Base-by-base conservation (phyloP, 139 green algal species). In the Limnomonas spitsbergensis region DNA sequence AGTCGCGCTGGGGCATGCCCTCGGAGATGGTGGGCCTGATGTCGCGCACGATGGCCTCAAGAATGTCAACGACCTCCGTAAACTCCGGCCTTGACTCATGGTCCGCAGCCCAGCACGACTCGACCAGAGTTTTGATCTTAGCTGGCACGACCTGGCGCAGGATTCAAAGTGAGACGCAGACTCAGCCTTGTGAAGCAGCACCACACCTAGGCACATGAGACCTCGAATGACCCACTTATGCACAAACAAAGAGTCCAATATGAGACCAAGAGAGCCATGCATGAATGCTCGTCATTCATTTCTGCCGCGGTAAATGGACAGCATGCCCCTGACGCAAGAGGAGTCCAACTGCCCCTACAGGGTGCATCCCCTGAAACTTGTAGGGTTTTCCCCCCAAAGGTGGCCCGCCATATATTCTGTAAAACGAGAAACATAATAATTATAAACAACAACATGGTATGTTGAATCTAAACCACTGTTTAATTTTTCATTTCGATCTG, bases 101-200 rank as follows among this genome's bases (percentile, higher is more conserved):
- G 77, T 91, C 78, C 0, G 68, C 66, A 34, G 79, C 76, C 90
- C 90, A 94, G 80, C 90, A 94, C 40, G 71, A 29, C 35, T 84
- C 78, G 7, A 94, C 85, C 66, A 93, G 53, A 2, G 78, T 20
- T 40, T 83, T 84, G 47, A 94, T 70, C 1, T 73, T 81, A 34
- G 32, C 81, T 35, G 73, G 90, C 54, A 89, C 80, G 34, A 75
- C 77, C 66, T 77, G 81, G 61, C n/a, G n/a, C n/a, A n/a, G n/a
- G n/a, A n/a, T n/a, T n/a, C 53, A 68, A 38, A 34, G 34, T 56
- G 20, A 35, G 69, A 4, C n/a, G 40, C 54, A 56, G 37, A 4
- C 6, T 9, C 4, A 35, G 38, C 6, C 9, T 27, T 9, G 36
- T 35, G 29, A 4, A 38, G 20, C 34, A 26, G 37, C 38, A 29